phyloP scores from a whole-genome alignment of 768 basidiomycete species.

The Leccinum subtestaceum region DNA sequence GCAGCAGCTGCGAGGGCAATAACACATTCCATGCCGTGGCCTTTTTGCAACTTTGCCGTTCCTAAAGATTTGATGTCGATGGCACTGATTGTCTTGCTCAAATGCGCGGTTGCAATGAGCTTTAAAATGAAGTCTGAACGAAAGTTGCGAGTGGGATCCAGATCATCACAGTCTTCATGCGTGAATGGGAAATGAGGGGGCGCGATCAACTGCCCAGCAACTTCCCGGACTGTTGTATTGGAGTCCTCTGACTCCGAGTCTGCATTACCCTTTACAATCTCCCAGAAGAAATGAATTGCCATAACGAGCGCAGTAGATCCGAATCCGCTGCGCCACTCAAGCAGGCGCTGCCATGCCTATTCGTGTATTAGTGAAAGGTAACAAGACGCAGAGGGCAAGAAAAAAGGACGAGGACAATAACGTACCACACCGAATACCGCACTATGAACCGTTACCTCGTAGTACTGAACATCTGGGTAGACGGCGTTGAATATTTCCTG shows the following conservation, averaged over 20 bases:
- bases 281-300: slow-evolving; percentile 2
- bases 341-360: slow-evolving; percentile 4
- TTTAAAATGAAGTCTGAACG: not conserved
- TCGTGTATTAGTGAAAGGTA: not conserved
- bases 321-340: slow-evolving; percentile 4
- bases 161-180: slow-evolving; percentile 1
- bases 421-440: slow-evolving; percentile 1
- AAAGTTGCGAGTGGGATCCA: slow-evolving; percentile 1
- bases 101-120: not conserved
- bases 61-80: not conserved
- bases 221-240: not conserved
- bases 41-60: not conserved
- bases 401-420: not conserved
- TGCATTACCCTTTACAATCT: not conserved
- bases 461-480: not conserved
- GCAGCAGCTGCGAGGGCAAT: not conserved
- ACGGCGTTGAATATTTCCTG: slow-evolving; percentile 1
- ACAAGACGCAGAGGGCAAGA: not conserved
- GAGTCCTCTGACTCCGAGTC: not conserved
- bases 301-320: not conserved
- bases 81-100: not conserved
- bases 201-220: not conserved
- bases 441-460: not conserved
- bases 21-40: not conserved
- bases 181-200: not conserved